Base-by-base conservation (phyloP, 129 eudicot genomes). In the Chrysanthemum lavandulifolium region DNA sequence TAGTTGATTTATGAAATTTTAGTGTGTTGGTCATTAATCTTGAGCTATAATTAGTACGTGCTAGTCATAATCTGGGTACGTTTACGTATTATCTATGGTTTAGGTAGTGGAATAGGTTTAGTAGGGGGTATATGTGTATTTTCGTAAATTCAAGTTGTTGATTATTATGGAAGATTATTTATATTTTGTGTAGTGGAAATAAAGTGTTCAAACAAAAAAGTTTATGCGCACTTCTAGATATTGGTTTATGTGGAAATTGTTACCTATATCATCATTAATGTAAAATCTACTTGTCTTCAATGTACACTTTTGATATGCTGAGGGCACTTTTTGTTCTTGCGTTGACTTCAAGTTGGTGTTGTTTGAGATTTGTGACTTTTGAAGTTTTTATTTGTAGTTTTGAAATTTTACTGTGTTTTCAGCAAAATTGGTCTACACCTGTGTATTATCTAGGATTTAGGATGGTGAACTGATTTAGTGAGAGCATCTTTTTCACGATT, bases 41-140 rank as follows among this genome's bases (percentile, higher is more conserved):
- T 36, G 43, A 36, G 7, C 43, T 9, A 36, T 6, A 36, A 36
- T 36, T 36, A 36, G 19, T 40, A 13, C 5, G 21, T 11, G 18
- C 55, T 50, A 25, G 53, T 65, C n/a, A 29, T 49, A 13, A 36
- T 12, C 56, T 72, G 74, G 36, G 66, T 21, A 19, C 76, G 68
- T 80, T 69, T 62, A 11, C 33, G 33, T 58, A 7, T 58, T 71
- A 59, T 72, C 23, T 43, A 71, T 18, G 75, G 62, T 43, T 57
- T 71, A 71, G 40, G 75, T 45, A 13, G 65, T 5, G 2, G 54
- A 6, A 33, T 15, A 31, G 15, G 75, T 43, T 70, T 31, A 70
- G 27, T 15, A 55, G 33, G 55, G 29, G 31, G 16, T 54, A 13
- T 54, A 6, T 18, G 43, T 36, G 43, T 36, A 36, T 6, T 36